phyloP scores from a whole-genome alignment of 495 filamentous ascomycete genomes.

The Penicillium cataractarum region DNA sequence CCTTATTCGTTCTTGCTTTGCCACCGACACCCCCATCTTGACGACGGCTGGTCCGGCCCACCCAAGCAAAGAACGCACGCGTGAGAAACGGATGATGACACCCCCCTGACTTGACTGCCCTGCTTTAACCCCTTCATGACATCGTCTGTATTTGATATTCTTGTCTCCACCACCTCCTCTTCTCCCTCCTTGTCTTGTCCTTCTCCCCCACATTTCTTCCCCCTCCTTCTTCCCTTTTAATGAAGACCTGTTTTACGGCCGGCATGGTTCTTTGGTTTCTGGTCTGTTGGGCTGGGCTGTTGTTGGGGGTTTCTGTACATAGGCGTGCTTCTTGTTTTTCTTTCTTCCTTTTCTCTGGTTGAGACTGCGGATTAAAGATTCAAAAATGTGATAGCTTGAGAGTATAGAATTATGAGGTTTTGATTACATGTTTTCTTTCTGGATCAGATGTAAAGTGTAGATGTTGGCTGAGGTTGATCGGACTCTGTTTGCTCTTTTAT shows the following conservation, averaged over 20 bases:
- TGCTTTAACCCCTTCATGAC: background rate
- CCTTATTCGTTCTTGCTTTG: background rate
- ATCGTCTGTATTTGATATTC: background rate
- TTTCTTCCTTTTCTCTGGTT: too few relatives aligned
- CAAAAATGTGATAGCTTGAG: constrained; percentile 3
- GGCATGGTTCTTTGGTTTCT: constrained; percentile 6
- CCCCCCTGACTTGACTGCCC: background rate
- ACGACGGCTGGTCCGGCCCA: constrained; percentile 19
- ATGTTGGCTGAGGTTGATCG: too few relatives aligned
- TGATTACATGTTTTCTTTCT: background rate
- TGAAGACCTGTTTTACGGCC: constrained; percentile 23
- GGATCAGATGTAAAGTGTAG: too few relatives aligned
- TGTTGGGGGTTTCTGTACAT: constrained; percentile 11
- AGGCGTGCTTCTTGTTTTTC: background rate
- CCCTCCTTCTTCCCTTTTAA: constrained; percentile 13
- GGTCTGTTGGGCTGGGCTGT: background rate
- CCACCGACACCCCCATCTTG: constrained; percentile 19
- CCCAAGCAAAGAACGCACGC: background rate
- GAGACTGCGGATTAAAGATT: background rate
- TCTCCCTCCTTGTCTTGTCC: background rate
- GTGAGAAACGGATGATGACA: constrained; percentile 29
- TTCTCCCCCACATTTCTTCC: background rate
- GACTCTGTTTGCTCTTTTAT: too few relatives aligned
- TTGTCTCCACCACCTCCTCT: background rate
- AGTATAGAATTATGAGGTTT: constrained; percentile 5